Evolutionary conservation across 306 rosid species (phyloP).

Genomic region (Calophaca sinica): DNA sequence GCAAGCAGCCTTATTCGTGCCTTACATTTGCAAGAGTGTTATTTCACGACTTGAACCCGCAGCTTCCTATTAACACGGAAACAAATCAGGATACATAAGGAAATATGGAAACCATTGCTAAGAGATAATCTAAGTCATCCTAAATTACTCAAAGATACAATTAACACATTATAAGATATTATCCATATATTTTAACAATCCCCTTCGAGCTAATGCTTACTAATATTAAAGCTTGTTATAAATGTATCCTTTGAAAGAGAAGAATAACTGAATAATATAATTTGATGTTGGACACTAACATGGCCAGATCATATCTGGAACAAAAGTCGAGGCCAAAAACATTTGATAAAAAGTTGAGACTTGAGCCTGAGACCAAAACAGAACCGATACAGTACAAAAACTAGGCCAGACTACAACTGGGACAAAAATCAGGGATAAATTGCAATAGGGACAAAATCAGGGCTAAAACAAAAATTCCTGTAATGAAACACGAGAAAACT

Average conservation of each 20-base stretch:
- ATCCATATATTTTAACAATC: not conserved
- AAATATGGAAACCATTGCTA: slow-evolving; percentile 4
- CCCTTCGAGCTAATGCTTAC: not conserved
- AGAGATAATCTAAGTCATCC: slow-evolving; percentile 1
- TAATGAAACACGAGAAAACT: too few species aligned
- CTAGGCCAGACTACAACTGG: not conserved
- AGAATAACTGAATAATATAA: not conserved
- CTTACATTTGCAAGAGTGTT: slow-evolving; percentile 1
- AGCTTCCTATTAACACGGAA: not conserved
- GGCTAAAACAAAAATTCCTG: too few species aligned
- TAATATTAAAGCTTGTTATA: not conserved
- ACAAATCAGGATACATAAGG: not conserved
- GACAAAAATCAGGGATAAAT: not conserved
- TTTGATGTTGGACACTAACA: not conserved
- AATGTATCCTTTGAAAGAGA: slow-evolving; percentile 1
- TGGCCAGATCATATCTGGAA: not conserved
- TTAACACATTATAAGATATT: too few species aligned
- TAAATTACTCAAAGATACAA: not conserved
- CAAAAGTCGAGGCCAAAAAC: not conserved
- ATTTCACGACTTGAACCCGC: not conserved
- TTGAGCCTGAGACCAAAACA: not conserved
- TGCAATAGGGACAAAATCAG: not conserved
- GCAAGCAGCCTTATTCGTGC: not conserved
- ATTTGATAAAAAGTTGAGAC: not conserved
- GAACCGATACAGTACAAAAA: not conserved